Base-by-base conservation (phyloP, 2,329 filamentous ascomycete species). In the Aspergillus sp. region DNA sequence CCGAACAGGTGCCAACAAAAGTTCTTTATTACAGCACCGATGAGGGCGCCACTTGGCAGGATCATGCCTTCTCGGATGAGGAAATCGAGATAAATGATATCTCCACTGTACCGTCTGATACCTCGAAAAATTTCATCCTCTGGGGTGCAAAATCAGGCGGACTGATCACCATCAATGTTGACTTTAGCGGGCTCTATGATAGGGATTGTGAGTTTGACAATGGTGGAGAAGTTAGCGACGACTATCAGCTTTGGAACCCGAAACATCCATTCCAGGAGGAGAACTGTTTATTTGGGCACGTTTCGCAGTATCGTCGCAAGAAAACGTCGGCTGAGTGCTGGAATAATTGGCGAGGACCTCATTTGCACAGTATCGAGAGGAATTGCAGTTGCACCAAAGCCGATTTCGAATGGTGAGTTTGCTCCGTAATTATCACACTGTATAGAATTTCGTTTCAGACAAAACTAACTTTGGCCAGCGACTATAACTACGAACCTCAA, bases 231-330 rank as follows among this genome's bases (percentile, higher is more conserved):
- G 82, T 85, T 21, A 81, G 81, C 14, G 79, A 80, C 3, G 79
- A 98, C 75, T 99, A 97, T 75, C 84, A 90, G 60, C 77, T 96
- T 5, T 99, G 93, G 93, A 86, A 85, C 48, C 93, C 95, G 3
- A 87, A 86, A 67, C 95, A 98, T 72, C 95, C 95, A 3, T 78
- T 88, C 59, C 84, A 90, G 63, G 78, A 89, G 8, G 82, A 91
- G 62, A 86, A 92, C 65, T 99, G 95, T 74, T 82, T 99, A 2
- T 99, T 99, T 69, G 95, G 95, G 1, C 96, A 98, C 71, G 84
- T 90, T 57, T 87, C 93, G 31, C 85, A 90, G 69, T 99, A 97
- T 69, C 85, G 96, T 68, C 90, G 95, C 72, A 99, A 98, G 84
- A 93, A 90, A 75, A 76, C 82, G n/a, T 86, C 87, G 15, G 81